These are phyloP conservation scores for Prunus mongolica DNA, from an alignment of 306 rosid genomes.

Conservation along the genomic window DNA sequence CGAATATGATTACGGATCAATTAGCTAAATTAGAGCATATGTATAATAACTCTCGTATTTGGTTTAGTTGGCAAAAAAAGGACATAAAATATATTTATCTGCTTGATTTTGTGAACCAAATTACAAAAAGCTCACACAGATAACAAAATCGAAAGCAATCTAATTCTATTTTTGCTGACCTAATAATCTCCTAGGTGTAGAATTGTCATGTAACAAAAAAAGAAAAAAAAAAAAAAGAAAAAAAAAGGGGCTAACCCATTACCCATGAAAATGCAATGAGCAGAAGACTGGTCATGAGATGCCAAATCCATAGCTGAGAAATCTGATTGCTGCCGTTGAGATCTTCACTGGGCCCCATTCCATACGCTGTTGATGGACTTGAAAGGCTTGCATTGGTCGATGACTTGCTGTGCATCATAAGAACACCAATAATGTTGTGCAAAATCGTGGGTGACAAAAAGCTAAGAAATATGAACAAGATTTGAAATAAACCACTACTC, in stretches of 20 bases:
- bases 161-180: not conserved
- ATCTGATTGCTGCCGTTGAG: slow-evolving; percentile 39
- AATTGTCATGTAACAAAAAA: not conserved
- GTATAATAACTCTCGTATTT: too few relatives aligned
- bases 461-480: too few relatives aligned
- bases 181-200: too few relatives aligned
- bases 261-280: slow-evolving; percentile 21
- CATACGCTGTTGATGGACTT: slow-evolving; percentile 42
- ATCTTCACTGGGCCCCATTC: slow-evolving; percentile 52
- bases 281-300: slow-evolving; percentile 27
- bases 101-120: not conserved
- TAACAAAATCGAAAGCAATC: not conserved
- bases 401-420: slow-evolving; percentile 45
- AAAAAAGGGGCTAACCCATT: not conserved
- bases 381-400: slow-evolving; percentile 49
- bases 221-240: too few relatives aligned
- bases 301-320: slow-evolving; percentile 47
- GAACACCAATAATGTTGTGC: not conserved
- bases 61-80: too few relatives aligned
- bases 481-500: too few relatives aligned
- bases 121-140: not conserved
- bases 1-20: too few relatives aligned
- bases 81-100: not conserved
- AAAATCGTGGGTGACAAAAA: too few relatives aligned
- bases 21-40: too few relatives aligned